Evolutionary conservation across 768 basidiomycete genomes (phyloP).

Genomic region (Pleurotus cornucopiae): DNA sequence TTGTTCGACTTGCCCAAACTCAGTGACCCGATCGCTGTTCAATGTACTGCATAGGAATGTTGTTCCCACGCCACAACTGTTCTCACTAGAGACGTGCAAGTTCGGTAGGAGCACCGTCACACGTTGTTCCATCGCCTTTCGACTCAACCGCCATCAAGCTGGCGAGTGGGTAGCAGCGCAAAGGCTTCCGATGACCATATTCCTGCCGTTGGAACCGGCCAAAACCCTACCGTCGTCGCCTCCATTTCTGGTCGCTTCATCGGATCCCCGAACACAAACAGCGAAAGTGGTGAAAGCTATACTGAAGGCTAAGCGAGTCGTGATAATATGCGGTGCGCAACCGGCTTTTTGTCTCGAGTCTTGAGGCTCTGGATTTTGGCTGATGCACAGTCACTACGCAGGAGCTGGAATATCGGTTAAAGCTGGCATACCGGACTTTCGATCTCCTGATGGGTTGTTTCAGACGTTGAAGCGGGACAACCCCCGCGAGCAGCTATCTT

Average conservation of each 20-base stretch:
- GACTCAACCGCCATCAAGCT: constrained; percentile 12
- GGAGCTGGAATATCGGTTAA: constrained; percentile 88
- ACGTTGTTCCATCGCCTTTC: constrained; percentile 9
- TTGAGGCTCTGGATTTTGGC: too few species aligned
- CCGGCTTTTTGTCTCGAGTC: constrained; percentile 7
- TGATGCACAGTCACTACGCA: constrained; percentile 19
- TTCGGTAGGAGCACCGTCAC: neutral
- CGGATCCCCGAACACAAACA: constrained; percentile 43
- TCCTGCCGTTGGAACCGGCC: constrained; percentile 52
- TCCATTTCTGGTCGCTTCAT: constrained; percentile 48
- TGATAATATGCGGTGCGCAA: constrained; percentile 79
- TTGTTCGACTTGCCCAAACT: too few species aligned
- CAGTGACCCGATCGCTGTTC: too few species aligned
- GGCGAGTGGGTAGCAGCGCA: neutral
- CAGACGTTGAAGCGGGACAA: constrained; percentile 74
- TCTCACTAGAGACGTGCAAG: neutral
- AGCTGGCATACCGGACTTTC: constrained; percentile 88
- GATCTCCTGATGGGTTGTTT: constrained; percentile 79
- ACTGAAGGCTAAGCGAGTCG: constrained; percentile 75
- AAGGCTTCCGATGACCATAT: constrained; percentile 50
- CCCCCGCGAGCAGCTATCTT: constrained; percentile 63
- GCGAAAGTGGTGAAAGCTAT: constrained; percentile 59
- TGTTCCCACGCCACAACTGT: constrained; percentile 8
- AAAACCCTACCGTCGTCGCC: constrained; percentile 47
- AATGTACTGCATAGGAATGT: too few species aligned